Conservation (phyloP, 306 rosid genomes). For the Medicago truncatula region DNA sequence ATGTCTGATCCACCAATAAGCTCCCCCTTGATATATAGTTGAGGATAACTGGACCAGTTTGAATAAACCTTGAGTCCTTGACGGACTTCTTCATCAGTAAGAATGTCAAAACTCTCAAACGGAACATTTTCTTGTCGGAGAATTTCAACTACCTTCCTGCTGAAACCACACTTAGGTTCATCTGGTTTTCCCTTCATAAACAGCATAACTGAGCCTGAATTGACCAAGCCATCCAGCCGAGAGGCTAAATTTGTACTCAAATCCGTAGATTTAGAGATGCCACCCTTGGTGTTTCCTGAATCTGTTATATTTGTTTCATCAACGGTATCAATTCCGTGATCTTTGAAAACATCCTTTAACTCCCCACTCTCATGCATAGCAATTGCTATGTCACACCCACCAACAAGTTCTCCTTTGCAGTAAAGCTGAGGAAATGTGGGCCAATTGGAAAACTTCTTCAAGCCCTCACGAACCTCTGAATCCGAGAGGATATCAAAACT, state of each 20-base stretch:
- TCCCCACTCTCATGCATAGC: slow-evolving; percentile 97
- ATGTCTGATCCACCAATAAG: slow-evolving; percentile 96
- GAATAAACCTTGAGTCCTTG: slow-evolving; percentile 90
- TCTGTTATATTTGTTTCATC: slow-evolving; percentile 53
- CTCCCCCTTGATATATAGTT: slow-evolving; percentile 76
- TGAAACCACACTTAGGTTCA: slow-evolving; percentile 93
- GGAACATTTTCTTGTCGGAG: slow-evolving; percentile 78
- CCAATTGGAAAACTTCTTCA: slow-evolving; percentile 91
- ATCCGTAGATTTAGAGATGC: slow-evolving; percentile 61
- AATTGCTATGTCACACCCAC: slow-evolving; percentile 86
- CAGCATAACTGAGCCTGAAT: slow-evolving; percentile 74
- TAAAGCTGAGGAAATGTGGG: slow-evolving; percentile 94
- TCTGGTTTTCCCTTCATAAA: slow-evolving; percentile 93
- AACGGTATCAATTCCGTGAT: slow-evolving; percentile 62
- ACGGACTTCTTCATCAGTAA: slow-evolving; percentile 84
- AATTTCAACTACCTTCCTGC: slow-evolving; percentile 91
- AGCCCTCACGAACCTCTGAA: slow-evolving; percentile 74
- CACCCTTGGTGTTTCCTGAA: slow-evolving; percentile 63
- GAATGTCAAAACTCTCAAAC: slow-evolving; percentile 81
- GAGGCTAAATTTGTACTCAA: slow-evolving; percentile 67
- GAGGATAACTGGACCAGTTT: slow-evolving; percentile 98
- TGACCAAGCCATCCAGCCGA: slow-evolving; percentile 64
- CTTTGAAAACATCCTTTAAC: slow-evolving; percentile 73
- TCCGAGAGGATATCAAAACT: slow-evolving; percentile 83
- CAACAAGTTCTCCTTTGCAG: slow-evolving; percentile 94